Percentiles rank a stretch among this genome's conserved stretches.
These are phyloP conservation scores for Cotoneaster glaucophyllus DNA, from an alignment of 306 rosid genomes.

Conservation along the genomic window DNA sequence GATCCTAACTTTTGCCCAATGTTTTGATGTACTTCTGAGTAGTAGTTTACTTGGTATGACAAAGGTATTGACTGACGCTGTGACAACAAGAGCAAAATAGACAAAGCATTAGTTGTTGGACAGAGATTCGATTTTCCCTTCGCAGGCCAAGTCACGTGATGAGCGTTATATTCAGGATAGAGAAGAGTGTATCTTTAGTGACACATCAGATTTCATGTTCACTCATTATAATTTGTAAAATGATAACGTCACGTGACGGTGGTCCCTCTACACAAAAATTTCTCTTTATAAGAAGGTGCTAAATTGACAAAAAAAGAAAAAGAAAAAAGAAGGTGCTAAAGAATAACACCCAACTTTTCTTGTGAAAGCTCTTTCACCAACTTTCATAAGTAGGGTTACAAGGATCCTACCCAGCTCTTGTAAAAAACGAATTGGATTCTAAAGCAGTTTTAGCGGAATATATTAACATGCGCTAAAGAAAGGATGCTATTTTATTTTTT, in stretches of 20 bases:
- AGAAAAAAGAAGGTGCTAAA: too few relatives aligned
- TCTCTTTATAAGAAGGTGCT: too few relatives aligned
- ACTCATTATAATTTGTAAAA: too few relatives aligned
- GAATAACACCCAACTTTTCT: not conserved
- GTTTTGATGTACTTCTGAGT: constrained; percentile 21
- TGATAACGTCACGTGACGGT: too few relatives aligned
- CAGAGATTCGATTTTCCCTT: not conserved
- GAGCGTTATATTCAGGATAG: too few relatives aligned
- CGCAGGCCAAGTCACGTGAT: not conserved
- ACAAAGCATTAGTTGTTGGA: not conserved
- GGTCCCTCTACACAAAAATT: too few relatives aligned
- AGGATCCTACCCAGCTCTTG: not conserved
- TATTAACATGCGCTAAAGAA: not conserved
- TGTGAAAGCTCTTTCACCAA: not conserved
- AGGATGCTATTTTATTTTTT: not conserved
- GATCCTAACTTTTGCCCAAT: constrained; percentile 30
- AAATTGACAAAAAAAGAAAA: too few relatives aligned
- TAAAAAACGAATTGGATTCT: not conserved
- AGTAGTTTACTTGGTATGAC: constrained; percentile 48
- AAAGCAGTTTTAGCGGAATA: not conserved
- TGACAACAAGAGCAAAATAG: not conserved
- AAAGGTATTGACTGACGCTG: constrained; percentile 44
- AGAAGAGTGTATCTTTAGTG: too few relatives aligned
- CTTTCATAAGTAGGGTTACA: not conserved
- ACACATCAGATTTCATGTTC: too few relatives aligned